A percentile compares a stretch with the other conserved stretches of the same genome.
phyloP scores from a whole-genome alignment of 495 filamentous ascomycete genomes.

The Podospora conica region DNA sequence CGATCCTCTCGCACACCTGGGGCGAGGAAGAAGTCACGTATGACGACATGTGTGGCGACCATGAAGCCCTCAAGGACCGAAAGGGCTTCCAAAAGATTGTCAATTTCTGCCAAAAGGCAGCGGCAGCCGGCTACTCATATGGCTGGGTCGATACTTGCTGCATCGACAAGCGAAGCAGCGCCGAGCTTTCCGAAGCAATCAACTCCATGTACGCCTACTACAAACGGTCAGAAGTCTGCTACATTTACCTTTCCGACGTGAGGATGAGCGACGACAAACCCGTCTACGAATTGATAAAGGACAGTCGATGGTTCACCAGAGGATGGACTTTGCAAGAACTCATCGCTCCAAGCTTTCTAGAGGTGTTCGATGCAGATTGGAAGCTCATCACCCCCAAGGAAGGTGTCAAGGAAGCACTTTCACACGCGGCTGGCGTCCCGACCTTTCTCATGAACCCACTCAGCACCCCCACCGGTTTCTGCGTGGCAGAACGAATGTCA shows the following conservation, averaged over 20 bases:
- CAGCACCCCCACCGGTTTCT: neutral
- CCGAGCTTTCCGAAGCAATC: constrained; percentile 35
- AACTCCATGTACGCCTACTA: constrained; percentile 8
- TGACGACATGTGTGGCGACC: neutral
- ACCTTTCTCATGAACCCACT: no score
- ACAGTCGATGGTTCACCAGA: neutral
- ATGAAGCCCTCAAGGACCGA: constrained; percentile 2
- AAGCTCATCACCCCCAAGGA: neutral
- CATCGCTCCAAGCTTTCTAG: neutral
- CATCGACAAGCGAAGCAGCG: constrained; percentile 39
- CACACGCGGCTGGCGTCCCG: neutral
- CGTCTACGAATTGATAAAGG: neutral
- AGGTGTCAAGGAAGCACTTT: neutral
- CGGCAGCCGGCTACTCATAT: constrained; percentile 17
- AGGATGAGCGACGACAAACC: neutral
- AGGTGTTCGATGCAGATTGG: neutral
- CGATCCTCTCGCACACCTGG: constrained; percentile 2
- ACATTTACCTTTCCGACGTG: constrained; percentile 1
- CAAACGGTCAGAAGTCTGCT: neutral
- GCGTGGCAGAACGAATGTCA: neutral
- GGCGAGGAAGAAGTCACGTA: neutral
- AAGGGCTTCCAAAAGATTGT: constrained; percentile 28
- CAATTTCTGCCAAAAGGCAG: constrained; percentile 19
- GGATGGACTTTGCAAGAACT: neutral
- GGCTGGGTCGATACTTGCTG: constrained; percentile 38